Percentiles rank a stretch among this genome's conserved stretches.
Conservation (phyloP, 805 yeast genomes). For the Maudiozyma saulgeensis region DNA sequence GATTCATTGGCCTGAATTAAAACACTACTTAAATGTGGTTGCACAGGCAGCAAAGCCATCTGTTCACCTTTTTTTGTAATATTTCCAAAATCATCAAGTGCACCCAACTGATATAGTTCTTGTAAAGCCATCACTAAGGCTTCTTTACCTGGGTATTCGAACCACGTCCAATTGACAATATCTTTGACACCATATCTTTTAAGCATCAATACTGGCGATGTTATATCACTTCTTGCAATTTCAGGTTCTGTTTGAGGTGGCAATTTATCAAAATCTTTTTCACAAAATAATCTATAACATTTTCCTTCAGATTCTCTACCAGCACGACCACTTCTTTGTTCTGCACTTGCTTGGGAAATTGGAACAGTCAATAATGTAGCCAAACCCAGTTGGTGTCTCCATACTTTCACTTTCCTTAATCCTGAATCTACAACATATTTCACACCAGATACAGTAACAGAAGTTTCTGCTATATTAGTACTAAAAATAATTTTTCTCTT, state of each 20-base stretch:
- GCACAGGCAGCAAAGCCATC: slow-evolving; percentile 82
- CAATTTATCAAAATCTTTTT: slow-evolving; percentile 51
- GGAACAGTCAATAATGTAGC: slow-evolving; percentile 91
- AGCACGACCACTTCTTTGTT: slow-evolving; percentile 97
- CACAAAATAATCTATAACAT: slow-evolving; percentile 76
- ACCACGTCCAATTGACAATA: slow-evolving; percentile 82
- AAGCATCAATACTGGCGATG: slow-evolving; percentile 74
- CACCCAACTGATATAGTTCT: slow-evolving; percentile 69
- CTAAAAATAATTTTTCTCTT: slow-evolving; percentile 81
- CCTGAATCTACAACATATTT: slow-evolving; percentile 91
- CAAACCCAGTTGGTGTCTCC: slow-evolving; percentile 87
- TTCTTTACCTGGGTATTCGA: slow-evolving; percentile 79
- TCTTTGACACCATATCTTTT: slow-evolving; percentile 79
- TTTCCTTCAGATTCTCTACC: slow-evolving; percentile 95
- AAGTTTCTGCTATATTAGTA: slow-evolving; percentile 96
- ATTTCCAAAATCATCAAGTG: slow-evolving; percentile 65
- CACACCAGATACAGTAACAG: slow-evolving; percentile 91
- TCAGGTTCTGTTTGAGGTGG: slow-evolving; percentile 87
- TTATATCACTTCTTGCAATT: slow-evolving; percentile 75
- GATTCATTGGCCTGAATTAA: slow-evolving; percentile 56
- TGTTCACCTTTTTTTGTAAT: slow-evolving; percentile 73
- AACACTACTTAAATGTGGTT: slow-evolving; percentile 88
- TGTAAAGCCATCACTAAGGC: slow-evolving; percentile 68
- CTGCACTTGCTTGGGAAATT: slow-evolving; percentile 86
- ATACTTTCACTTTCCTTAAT: slow-evolving; percentile 81